phyloP scores from a whole-genome alignment of 345 rosid genomes.

The Eucalyptus sp. region DNA sequence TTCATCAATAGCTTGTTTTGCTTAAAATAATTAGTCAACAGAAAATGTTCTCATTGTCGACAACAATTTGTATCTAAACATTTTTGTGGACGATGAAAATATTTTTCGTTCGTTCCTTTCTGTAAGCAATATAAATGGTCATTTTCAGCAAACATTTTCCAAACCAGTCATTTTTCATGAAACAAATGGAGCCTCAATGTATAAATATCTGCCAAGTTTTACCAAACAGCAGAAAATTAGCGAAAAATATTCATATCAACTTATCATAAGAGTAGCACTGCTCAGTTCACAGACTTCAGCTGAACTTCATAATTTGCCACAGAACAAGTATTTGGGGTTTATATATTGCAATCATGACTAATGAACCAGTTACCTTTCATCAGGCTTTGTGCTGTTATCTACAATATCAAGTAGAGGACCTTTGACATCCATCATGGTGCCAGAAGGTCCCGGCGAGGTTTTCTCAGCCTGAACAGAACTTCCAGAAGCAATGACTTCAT shows the following conservation, averaged over 20 bases:
- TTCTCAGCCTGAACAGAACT: constrained; percentile 27
- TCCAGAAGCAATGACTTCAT: constrained; percentile 77
- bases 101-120: too few relatives aligned
- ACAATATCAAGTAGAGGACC: constrained; percentile 75
- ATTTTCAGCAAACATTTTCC: too few relatives aligned
- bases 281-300: background rate
- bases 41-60: background rate
- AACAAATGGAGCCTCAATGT: background rate
- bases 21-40: background rate
- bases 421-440: constrained; percentile 40
- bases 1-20: background rate
- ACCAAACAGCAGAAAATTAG: background rate
- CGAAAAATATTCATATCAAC: background rate
- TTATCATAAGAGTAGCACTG: background rate
- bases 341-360: background rate
- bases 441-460: constrained; percentile 41
- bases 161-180: background rate
- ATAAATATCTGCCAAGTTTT: background rate
- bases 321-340: background rate
- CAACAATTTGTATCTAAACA: too few relatives aligned
- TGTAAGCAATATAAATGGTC: too few relatives aligned
- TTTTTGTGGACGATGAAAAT: background rate
- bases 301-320: background rate
- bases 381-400: constrained; percentile 31
- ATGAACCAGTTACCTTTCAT: constrained; percentile 25